Base-by-base conservation (phyloP, 345 rosid genomes). In the Ricinus communis region DNA sequence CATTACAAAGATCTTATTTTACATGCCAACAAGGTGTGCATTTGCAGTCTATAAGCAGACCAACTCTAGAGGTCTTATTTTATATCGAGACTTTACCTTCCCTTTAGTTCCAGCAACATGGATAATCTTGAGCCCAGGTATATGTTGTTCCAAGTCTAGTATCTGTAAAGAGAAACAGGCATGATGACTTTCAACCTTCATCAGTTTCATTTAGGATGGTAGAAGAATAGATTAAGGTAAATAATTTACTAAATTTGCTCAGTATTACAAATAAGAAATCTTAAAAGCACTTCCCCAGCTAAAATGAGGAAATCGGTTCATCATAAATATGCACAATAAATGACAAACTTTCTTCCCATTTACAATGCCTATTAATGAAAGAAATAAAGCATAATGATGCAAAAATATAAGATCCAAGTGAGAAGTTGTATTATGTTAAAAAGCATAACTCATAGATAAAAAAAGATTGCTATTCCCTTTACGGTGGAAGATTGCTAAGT, bases 91-190 rank as follows among this genome's bases (percentile, higher is more conserved):
- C 61, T 40, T 41, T 78, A 91, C 98, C 93, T 93, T 93, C 69
- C 98, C 98, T 77, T 93, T 90, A 3, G 98, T 93, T 77, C 98
- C 98, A 54, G 96, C 93, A 50, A 93, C 93, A 81, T 93, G 98
- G 72, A 93, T 88, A 77, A 93, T 83, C 75, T 83, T 90, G 55
- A 90, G 85, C 50, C 78, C 78, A 36, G 65, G 74, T 59, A 90
- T 60, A 36, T 75, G 81, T 27, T 89, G 89, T 79, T 93, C 96
- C 82, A 90, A 75, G 66, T 79, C 95, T 21, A 93, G 79, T 68
- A 90, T 87, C 97, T 93, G 82, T 45, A 24, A 43, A 43, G 59
- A 72, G 36, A 71, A 76, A 69, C 19, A 75, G 22, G 11, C 58
- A 58, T 16, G 28, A 18, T 30, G 1, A 31, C 13, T 38, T 63